Evolutionary conservation across 2,329 filamentous ascomycete species (phyloP), one percentile per base, ranked within the genome.

Genomic region (Berkeleyomyces rouxiae): DNA sequence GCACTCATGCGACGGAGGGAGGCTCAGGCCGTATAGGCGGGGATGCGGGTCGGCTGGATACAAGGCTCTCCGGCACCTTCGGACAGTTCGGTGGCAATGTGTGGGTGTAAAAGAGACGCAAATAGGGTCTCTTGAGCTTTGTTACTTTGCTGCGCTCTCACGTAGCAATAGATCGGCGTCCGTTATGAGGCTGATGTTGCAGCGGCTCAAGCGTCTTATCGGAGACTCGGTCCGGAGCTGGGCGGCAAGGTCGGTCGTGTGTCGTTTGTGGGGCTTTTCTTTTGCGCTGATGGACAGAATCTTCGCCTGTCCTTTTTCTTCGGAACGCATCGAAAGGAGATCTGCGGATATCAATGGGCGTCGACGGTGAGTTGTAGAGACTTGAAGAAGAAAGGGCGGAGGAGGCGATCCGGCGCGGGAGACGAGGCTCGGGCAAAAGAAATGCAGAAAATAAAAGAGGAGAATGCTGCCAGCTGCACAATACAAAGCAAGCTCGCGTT

Each of bases 271-370:
- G 49, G 49, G 49, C 36, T 64, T 59, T 55, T 63, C 59, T 57
- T 62, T 59, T 59, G 60, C 43, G 59, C 59, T 59, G 53, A 44
- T 39, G 63, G 63, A 64, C 63, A 64, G 63, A 64, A 58, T 64
- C 53, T 58, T 58, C 43, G 59, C 46, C 63, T 64, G 63, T 64
- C 63, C 63, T 59, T 44, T 43, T 59, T 59, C 55, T 62, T 64
- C 59, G 60, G 59, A 59, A 64, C 55, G 60, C 63, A 64, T 64
- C 63, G 63, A 64, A 64, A 62, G 63, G 46, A 53, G 10, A 42
- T 61, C 46, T 58, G 49, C 23, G 40, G 47, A 59, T 64, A 43
- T 23, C 23, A 59, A 39, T 37, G 53, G n/a, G 44, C 33, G 33
- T 63, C 43, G 36, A 49, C 44, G 40, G 43, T 59, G 9, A 13